Base-by-base conservation (phyloP, 306 rosid species). In the Vigna angularis region DNA sequence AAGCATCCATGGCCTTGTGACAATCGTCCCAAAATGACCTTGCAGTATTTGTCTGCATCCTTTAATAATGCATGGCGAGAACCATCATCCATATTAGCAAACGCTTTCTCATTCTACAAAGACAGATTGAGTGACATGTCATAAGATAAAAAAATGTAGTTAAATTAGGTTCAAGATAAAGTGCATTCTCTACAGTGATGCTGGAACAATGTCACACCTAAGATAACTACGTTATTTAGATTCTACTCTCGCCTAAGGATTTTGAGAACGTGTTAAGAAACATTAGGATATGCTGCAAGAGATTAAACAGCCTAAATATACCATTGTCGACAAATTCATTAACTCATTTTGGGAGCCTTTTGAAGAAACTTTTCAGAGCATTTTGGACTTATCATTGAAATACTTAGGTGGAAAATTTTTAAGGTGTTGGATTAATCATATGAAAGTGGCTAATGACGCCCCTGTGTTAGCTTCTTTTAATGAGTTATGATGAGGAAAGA, bases 31-130 rank as follows among this genome's bases (percentile, higher is more conserved):
- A 81, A 70, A 30, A 83, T 70, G 26, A 52, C 53, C 76, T 81
- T 83, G 82, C 85, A 86, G 64, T 74, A 62, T 71, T 83, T 78
- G 85, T 83, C 75, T 17, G 89, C 87, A 15, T 83, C 85, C 83
- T 74, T 83, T 70, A 86, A 48, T 65, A 61, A 70, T 63, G 76
- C 79, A 56, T 63, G 65, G 59, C n/a, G 42, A 17, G 77, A 40
- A 26, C 74, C 67, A 10, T 83, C 83, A 7, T 77, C 85, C 42
- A 17, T 82, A 55, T 81, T 58, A 13, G 66, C 74, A 74, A 81
- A 78, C 17, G 70, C 86, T 64, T 74, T 81, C 2, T 70, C 87
- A 78, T 86, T 86, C 89, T 86, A 56, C 22, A 73, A 65, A 48
- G 30, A 72, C 51, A 79, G 59, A 45, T 55, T 14, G 81, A 78